Evolutionary conservation across 2,329 filamentous ascomycete genomes (phyloP).

Genomic region (Clonostachys sp.): DNA sequence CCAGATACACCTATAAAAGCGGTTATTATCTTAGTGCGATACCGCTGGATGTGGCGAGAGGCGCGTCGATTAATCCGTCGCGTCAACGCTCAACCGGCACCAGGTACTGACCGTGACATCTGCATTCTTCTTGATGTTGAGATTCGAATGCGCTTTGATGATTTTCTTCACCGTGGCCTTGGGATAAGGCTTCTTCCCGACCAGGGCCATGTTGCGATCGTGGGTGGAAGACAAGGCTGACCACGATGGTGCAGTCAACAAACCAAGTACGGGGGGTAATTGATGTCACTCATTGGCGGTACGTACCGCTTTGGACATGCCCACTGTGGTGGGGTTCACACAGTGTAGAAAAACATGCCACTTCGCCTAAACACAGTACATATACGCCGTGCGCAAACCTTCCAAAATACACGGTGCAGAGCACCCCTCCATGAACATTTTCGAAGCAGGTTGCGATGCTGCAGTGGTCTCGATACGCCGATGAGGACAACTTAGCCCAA

Average conservation of each 20-base stretch:
- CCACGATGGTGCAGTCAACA: too few species aligned
- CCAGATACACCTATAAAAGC: slow-evolving; percentile 65
- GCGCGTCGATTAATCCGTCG: slow-evolving; percentile 2
- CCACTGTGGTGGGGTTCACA: too few species aligned
- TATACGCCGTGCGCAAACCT: too few species aligned
- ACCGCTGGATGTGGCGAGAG: slow-evolving; percentile 6
- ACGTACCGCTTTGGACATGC: too few species aligned
- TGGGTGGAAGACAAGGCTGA: neutral
- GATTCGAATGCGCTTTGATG: slow-evolving; percentile 81
- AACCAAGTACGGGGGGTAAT: too few species aligned
- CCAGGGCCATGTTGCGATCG: slow-evolving; percentile 23
- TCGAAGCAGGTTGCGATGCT: too few species aligned
- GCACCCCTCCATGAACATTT: too few species aligned
- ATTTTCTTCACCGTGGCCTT: slow-evolving; percentile 84
- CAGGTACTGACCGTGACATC: slow-evolving; percentile 66
- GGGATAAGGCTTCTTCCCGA: slow-evolving; percentile 72
- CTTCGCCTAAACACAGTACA: too few species aligned
- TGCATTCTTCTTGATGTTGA: slow-evolving; percentile 76
- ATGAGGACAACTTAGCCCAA: slow-evolving; percentile 6
- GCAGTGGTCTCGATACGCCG: too few species aligned
- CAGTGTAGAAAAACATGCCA: too few species aligned
- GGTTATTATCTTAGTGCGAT: neutral
- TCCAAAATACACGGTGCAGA: too few species aligned
- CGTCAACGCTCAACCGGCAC: neutral
- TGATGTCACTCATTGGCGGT: too few species aligned